Evolutionary conservation across 495 filamentous ascomycete species (phyloP).

Genomic region (Penicillium simplicissimum): DNA sequence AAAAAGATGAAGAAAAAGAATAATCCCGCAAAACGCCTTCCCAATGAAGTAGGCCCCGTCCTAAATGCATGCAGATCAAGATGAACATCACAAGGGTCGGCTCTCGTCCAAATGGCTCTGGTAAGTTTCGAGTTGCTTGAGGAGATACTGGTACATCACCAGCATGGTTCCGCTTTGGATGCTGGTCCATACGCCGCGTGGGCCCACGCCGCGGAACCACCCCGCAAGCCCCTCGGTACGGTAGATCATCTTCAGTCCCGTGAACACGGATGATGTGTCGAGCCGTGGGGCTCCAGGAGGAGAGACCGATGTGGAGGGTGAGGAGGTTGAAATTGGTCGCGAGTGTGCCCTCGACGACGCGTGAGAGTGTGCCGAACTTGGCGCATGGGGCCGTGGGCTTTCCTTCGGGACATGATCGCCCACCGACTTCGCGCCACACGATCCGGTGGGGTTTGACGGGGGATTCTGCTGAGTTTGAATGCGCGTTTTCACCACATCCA

Average conservation of each 20-base stretch:
- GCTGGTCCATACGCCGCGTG: constrained; percentile 94
- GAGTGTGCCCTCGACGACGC: constrained; percentile 37
- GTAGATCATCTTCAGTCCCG: constrained; percentile 83
- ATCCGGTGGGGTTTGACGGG: constrained; percentile 17
- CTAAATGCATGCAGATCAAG: constrained; percentile 20
- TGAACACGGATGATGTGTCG: constrained; percentile 85
- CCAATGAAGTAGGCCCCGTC: constrained; percentile 22
- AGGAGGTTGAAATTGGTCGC: constrained; percentile 80
- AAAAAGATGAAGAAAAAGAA: constrained; percentile 3
- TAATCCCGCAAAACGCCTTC: constrained; percentile 32
- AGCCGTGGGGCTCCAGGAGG: constrained; percentile 73
- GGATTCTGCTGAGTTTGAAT: constrained; percentile 91
- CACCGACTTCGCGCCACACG: constrained; percentile 24
- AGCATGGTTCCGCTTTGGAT: constrained; percentile 97
- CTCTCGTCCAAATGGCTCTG: constrained; percentile 30
- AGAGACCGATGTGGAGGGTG: constrained; percentile 74
- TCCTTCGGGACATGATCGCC: constrained; percentile 38
- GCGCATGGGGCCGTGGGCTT: constrained; percentile 35
- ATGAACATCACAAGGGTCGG: constrained; percentile 24
- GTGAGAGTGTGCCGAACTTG: constrained; percentile 28
- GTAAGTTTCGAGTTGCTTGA: constrained; percentile 69
- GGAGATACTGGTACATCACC: constrained; percentile 86
- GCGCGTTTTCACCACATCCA: constrained; percentile 96
- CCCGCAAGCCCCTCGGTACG: constrained; percentile 81
- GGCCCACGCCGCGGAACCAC: constrained; percentile 94